phyloP scores from a whole-genome alignment of 306 rosid species.

The Malus fusca region DNA sequence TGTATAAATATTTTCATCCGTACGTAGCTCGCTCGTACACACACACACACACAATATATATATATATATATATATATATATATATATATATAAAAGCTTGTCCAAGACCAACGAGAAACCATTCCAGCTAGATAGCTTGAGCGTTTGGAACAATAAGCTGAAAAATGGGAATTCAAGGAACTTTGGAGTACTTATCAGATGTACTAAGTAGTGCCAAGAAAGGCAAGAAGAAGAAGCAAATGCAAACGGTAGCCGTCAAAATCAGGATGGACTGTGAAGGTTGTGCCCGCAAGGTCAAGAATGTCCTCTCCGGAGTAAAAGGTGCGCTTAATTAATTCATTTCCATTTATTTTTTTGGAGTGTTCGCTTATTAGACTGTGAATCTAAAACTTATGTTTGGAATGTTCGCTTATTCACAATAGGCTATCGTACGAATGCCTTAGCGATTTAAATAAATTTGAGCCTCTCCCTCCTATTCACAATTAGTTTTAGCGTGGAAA shows the following conservation, averaged over 20 bases:
- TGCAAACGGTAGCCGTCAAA: conserved; percentile 72
- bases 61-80: not conserved
- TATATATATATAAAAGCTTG: not conserved
- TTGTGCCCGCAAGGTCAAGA: conserved; percentile 79
- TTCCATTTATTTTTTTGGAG: not conserved
- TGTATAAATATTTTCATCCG: not conserved
- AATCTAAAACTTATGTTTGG: not conserved
- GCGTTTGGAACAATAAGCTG: not conserved
- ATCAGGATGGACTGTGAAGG: conserved; percentile 98
- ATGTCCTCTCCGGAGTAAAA: conserved; percentile 76
- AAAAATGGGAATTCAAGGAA: conserved; percentile 72
- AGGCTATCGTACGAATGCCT: too few relatives aligned
- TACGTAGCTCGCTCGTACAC: not conserved
- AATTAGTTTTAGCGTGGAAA: not conserved
- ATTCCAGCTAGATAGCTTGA: not conserved
- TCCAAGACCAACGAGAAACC: not conserved
- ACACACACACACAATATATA: too few relatives aligned
- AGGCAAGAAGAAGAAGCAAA: conserved; percentile 68
- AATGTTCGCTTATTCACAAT: too few relatives aligned
- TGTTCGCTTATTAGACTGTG: not conserved
- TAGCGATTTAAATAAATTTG: not conserved
- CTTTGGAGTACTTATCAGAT: conserved; percentile 70
- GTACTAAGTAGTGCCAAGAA: conserved; percentile 39
- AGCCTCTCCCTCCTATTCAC: not conserved
- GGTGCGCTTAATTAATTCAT: conserved; percentile 28